A percentile compares a stretch with the other conserved stretches of the same genome.
Conservation (phyloP, 306 rosid species). For the Pyrus betulifolia region DNA sequence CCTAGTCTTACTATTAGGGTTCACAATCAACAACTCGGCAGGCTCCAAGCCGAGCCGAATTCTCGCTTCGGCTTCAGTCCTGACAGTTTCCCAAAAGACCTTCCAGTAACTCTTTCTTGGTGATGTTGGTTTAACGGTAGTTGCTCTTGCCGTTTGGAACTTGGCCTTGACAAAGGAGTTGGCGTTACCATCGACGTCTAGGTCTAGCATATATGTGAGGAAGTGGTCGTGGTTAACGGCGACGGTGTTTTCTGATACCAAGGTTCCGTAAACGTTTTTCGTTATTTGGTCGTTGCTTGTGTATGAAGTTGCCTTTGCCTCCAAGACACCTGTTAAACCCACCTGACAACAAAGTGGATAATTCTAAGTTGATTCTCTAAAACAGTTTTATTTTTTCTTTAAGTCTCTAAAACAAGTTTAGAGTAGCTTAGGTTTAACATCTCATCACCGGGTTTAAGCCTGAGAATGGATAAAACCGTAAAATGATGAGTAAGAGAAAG, state of each 20-base stretch:
- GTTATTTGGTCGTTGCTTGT: slow-evolving; percentile 29
- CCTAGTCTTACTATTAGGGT: slow-evolving; percentile 54
- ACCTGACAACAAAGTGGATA: slow-evolving; percentile 35
- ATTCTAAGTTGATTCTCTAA: neutral
- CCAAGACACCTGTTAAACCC: slow-evolving; percentile 64
- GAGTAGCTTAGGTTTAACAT: too few species aligned
- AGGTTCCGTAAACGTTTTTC: slow-evolving; percentile 39
- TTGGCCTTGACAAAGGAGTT: slow-evolving; percentile 67
- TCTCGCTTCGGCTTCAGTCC: slow-evolving; percentile 55
- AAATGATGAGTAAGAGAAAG: too few species aligned
- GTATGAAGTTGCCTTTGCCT: slow-evolving; percentile 56
- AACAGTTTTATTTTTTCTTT: too few species aligned
- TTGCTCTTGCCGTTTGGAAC: slow-evolving; percentile 21
- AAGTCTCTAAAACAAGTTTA: too few species aligned
- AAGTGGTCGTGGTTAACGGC: slow-evolving; percentile 70
- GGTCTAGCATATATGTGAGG: slow-evolving; percentile 68
- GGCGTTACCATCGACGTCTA: slow-evolving; percentile 54
- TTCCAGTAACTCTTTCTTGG: slow-evolving; percentile 80
- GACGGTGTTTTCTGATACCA: slow-evolving; percentile 61
- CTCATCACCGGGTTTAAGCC: too few species aligned
- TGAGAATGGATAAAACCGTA: too few species aligned
- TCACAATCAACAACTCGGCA: slow-evolving; percentile 50
- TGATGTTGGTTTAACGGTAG: slow-evolving; percentile 16
- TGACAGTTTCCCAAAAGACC: slow-evolving; percentile 43
- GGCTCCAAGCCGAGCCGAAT: slow-evolving; percentile 52